Conservation (phyloP, 2,329 filamentous ascomycete species). For the Penicillium fuscoglaucum region DNA sequence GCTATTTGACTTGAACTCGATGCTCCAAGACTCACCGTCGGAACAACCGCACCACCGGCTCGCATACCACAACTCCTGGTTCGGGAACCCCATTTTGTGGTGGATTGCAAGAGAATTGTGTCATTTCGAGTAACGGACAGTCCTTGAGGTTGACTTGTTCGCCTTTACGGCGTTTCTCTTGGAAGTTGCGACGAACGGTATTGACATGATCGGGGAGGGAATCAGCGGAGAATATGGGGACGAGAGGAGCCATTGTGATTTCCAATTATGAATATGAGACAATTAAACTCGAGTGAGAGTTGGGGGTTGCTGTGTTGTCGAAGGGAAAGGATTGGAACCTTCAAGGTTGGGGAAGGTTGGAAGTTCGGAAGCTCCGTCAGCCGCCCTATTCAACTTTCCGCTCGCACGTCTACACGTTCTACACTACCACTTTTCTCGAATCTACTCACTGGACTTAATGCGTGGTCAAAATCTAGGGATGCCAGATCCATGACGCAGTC, state of each 20-base stretch:
- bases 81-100: slow-evolving; percentile 44
- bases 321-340: background rate
- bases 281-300: background rate
- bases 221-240: slow-evolving; percentile 54
- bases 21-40: slow-evolving; percentile 50
- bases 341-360: background rate
- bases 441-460: background rate
- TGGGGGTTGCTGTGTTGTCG: background rate
- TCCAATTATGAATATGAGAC: background rate
- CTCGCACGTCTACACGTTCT: background rate
- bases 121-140: slow-evolving; percentile 59
- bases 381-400: slow-evolving; percentile 1
- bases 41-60: slow-evolving; percentile 60
- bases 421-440: background rate
- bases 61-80: slow-evolving; percentile 52
- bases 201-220: slow-evolving; percentile 55
- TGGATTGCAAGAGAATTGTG: slow-evolving; percentile 64
- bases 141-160: slow-evolving; percentile 52
- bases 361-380: slow-evolving; percentile 9
- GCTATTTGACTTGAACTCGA: background rate
- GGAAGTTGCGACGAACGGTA: slow-evolving; percentile 44
- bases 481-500: slow-evolving; percentile 28
- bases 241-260: slow-evolving; percentile 55
- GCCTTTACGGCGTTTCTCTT: slow-evolving; percentile 55
- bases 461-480: slow-evolving; percentile 48